A percentile compares a stretch with the other conserved stretches of the same genome.
These are phyloP conservation scores for Cardiospermum halicacabum DNA, from an alignment of 345 rosid genomes.

Conservation along the genomic window DNA sequence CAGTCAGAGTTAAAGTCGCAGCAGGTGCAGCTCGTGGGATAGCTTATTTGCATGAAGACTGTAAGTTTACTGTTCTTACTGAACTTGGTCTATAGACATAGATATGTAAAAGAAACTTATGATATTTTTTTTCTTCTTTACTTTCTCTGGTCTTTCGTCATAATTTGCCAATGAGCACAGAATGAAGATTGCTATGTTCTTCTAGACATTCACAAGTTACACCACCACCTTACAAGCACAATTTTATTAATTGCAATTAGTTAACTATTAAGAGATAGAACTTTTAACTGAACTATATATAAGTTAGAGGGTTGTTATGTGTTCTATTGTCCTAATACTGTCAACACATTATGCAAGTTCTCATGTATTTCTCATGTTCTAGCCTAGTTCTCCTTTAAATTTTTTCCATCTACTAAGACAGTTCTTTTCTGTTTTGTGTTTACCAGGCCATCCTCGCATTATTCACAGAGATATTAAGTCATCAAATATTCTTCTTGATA, in stretches of 20 bases:
- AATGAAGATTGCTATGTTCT: neutral
- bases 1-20: conserved; percentile 70
- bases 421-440: neutral
- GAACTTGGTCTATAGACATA: neutral
- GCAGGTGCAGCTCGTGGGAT: conserved; percentile 99
- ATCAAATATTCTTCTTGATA: conserved; percentile 85
- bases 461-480: conserved; percentile 98
- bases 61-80: conserved; percentile 40
- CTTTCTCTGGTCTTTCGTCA: neutral
- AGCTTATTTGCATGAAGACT: conserved; percentile 97
- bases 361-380: neutral
- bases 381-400: neutral
- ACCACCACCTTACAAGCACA: conserved; percentile 3
- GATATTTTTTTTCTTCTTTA: neutral
- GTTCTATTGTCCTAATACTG: neutral
- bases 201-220: conserved; percentile 3
- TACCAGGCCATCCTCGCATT: conserved; percentile 93
- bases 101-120: neutral
- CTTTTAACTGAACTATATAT: neutral
- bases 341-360: neutral
- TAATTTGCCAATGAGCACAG: neutral
- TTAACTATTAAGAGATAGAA: neutral
- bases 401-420: conserved; percentile 6
- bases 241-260: neutral
- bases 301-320: neutral